These are phyloP conservation scores for Monosporascus ibericus DNA, from an alignment of 2,329 filamentous ascomycete genomes.

Conservation along the genomic window DNA sequence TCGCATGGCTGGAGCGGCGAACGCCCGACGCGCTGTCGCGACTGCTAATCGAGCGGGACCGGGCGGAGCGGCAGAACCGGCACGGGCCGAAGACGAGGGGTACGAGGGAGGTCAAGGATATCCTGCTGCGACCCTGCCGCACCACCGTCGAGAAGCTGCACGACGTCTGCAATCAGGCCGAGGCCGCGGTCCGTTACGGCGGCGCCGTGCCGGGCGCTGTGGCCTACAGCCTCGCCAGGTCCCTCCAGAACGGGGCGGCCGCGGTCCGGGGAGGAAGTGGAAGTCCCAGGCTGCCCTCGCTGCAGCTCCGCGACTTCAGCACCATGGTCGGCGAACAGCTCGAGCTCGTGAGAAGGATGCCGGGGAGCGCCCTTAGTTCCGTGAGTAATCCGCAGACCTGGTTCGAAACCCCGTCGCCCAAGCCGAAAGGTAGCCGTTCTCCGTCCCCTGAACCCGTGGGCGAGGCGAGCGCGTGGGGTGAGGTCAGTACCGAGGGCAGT, in stretches of 20 bases:
- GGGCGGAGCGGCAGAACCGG: constrained; percentile 7
- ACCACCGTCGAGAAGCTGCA: constrained; percentile 11
- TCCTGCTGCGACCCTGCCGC: constrained; percentile 13
- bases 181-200: constrained; percentile 11
- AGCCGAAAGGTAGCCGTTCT: background rate
- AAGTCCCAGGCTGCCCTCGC: constrained; percentile 7
- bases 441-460: constrained; percentile 4
- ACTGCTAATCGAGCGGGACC: constrained; percentile 11
- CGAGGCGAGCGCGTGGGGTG: constrained; percentile 9
- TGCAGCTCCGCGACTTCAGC: constrained; percentile 7
- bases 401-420: constrained; percentile 5
- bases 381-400: constrained; percentile 8
- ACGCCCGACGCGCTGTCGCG: constrained; percentile 7
- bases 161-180: constrained; percentile 7
- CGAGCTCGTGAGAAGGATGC: background rate
- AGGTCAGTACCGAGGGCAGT: background rate
- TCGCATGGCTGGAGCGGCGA: constrained; percentile 7
- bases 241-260: background rate
- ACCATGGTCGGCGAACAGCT: background rate
- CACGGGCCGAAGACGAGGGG: constrained; percentile 11
- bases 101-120: constrained; percentile 11
- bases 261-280: constrained; percentile 7
- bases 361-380: background rate
- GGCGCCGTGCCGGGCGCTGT: constrained; percentile 2
- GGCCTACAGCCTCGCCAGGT: constrained; percentile 16